Conservation (phyloP, 2,329 filamentous ascomycete species). For the Calonectria multiphialidica region DNA sequence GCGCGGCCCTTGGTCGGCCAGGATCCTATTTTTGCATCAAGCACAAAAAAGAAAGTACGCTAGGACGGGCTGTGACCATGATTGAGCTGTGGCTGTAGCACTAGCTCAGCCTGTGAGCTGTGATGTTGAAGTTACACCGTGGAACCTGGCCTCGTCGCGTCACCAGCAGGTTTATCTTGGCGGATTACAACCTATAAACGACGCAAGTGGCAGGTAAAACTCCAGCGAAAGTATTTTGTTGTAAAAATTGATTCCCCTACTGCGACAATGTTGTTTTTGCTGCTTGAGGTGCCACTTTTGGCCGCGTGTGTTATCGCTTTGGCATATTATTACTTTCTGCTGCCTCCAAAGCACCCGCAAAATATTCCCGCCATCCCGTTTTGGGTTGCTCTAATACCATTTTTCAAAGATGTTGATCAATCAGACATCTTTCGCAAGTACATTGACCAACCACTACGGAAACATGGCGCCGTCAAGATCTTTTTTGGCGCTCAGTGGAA, state of each 20-base stretch:
- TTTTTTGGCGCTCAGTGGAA: slow-evolving; percentile 2
- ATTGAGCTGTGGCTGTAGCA: background rate
- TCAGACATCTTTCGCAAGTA: background rate
- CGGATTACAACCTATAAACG: background rate
- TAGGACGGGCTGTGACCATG: background rate
- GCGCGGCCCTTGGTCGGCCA: background rate
- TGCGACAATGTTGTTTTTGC: background rate
- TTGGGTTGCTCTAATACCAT: background rate
- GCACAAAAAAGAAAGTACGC: background rate
- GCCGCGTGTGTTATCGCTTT: background rate
- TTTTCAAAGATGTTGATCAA: slow-evolving; percentile 3
- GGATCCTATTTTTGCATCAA: background rate
- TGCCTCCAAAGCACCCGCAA: background rate
- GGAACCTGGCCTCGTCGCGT: background rate
- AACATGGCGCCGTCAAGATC: background rate
- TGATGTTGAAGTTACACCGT: background rate
- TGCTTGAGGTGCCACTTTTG: slow-evolving; percentile 1
- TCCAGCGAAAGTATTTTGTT: background rate
- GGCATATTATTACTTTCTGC: background rate
- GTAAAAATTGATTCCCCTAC: background rate
- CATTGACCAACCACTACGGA: background rate
- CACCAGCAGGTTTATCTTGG: background rate
- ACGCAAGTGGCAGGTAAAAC: background rate
- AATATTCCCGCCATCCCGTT: background rate
- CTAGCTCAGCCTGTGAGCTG: background rate